These are phyloP conservation scores for Larix kaempferi DNA, from an alignment of 75 land plant genomes.

Conservation along the genomic window DNA sequence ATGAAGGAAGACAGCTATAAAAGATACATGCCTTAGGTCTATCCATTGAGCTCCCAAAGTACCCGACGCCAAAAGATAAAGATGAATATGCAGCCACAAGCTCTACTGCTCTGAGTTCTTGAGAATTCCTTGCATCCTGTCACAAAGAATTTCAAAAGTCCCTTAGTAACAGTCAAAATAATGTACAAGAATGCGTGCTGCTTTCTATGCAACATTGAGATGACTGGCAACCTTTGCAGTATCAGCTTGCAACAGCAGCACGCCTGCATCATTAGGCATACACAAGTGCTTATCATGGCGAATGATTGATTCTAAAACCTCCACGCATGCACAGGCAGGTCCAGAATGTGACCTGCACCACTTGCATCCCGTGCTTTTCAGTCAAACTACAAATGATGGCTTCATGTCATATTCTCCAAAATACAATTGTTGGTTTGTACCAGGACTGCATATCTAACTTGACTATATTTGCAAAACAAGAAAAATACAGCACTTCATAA, in stretches of 20 bases:
- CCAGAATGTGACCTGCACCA: constrained; percentile 65
- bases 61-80: constrained; percentile 87
- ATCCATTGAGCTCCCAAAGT: constrained; percentile 83
- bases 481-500: neutral
- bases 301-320: constrained; percentile 43
- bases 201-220: neutral
- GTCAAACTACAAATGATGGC: neutral
- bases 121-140: constrained; percentile 25
- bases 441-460: neutral
- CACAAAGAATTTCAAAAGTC: neutral
- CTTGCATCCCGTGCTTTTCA: neutral
- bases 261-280: constrained; percentile 70
- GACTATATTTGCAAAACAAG: no score
- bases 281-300: constrained; percentile 24
- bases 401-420: neutral
- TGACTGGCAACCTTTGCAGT: constrained; percentile 23
- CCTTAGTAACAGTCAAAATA: neutral
- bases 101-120: constrained; percentile 60
- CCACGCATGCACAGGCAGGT: constrained; percentile 69
- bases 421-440: neutral
- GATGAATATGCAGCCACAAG: constrained; percentile 84
- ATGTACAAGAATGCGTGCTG: neutral
- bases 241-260: constrained; percentile 75
- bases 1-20: neutral
- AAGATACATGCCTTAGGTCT: constrained; percentile 69